These are phyloP conservation scores for Effrenium voratum DNA, from an alignment of 73 alveolate species.

Conservation along the genomic window DNA sequence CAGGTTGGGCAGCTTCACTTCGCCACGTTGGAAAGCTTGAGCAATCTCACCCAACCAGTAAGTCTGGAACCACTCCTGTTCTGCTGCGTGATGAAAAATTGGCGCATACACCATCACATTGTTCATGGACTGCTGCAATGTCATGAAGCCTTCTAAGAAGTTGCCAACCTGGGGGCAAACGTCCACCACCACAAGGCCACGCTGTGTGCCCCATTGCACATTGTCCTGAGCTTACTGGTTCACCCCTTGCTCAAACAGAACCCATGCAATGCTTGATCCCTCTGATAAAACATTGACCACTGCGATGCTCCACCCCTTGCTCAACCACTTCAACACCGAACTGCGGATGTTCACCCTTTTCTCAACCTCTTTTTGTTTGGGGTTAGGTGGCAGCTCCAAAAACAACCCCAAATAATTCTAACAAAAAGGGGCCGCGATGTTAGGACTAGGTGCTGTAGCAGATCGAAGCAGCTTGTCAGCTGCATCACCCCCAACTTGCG, in stretches of 20 bases:
- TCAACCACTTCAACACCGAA: too few species aligned
- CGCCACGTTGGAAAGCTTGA: background rate
- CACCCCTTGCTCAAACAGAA: too few species aligned
- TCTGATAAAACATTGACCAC: too few species aligned
- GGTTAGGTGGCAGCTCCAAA: too few species aligned
- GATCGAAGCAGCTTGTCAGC: background rate
- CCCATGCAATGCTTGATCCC: too few species aligned
- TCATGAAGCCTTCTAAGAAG: conserved; percentile 5
- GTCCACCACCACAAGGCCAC: background rate
- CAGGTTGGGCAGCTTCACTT: background rate
- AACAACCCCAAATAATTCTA: too few species aligned
- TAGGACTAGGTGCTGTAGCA: background rate
- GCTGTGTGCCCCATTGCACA: background rate
- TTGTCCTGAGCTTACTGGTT: too few species aligned
- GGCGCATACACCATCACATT: background rate
- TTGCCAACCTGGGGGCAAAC: conserved; percentile 4
- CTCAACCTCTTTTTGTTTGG: too few species aligned
- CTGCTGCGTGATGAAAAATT: background rate
- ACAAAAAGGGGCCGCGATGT: too few species aligned
- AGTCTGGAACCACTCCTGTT: background rate
- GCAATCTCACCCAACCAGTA: background rate
- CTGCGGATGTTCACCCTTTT: too few species aligned
- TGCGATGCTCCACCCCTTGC: too few species aligned
- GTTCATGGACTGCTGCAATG: background rate
- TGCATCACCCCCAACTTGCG: conserved; percentile 6